Percentiles rank a stretch among this genome's conserved stretches.
Evolutionary conservation across 2,329 filamentous ascomycete genomes (phyloP).

Genomic region (Cytospora paraplurivora): DNA sequence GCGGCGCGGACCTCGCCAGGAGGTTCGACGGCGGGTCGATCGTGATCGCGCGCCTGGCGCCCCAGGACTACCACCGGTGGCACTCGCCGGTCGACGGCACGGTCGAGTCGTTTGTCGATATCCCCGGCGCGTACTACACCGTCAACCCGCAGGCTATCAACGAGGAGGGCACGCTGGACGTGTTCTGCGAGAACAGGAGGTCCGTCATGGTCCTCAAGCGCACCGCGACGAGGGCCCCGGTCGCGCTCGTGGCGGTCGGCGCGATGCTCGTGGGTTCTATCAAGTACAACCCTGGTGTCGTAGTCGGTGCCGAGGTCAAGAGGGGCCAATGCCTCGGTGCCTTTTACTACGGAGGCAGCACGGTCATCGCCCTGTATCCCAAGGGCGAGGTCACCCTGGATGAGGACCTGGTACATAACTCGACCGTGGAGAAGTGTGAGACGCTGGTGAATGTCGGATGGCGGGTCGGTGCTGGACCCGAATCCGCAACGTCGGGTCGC

Average conservation of each 20-base stretch:
- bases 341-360: slow-evolving; percentile 46
- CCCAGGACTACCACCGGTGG: slow-evolving; percentile 50
- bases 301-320: slow-evolving; percentile 37
- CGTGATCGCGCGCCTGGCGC: slow-evolving; percentile 45
- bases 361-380: slow-evolving; percentile 44
- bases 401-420: slow-evolving; percentile 43
- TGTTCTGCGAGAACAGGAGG: slow-evolving; percentile 47
- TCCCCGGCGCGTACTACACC: slow-evolving; percentile 47
- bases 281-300: slow-evolving; percentile 42
- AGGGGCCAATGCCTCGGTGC: slow-evolving; percentile 44
- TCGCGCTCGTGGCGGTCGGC: slow-evolving; percentile 45
- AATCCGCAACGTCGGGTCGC: not conserved
- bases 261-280: slow-evolving; percentile 48
- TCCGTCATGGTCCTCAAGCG: slow-evolving; percentile 43
- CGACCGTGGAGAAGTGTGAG: slow-evolving; percentile 41
- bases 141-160: slow-evolving; percentile 41
- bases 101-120: slow-evolving; percentile 41
- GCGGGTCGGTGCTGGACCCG: slow-evolving; percentile 30
- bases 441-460: slow-evolving; percentile 44
- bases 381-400: slow-evolving; percentile 41
- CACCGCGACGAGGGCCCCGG: slow-evolving; percentile 32
- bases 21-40: slow-evolving; percentile 40
- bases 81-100: slow-evolving; percentile 46
- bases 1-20: slow-evolving; percentile 38
- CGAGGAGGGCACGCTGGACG: slow-evolving; percentile 42